Conservation (phyloP, 345 rosid species). For the Populus nigra region DNA sequence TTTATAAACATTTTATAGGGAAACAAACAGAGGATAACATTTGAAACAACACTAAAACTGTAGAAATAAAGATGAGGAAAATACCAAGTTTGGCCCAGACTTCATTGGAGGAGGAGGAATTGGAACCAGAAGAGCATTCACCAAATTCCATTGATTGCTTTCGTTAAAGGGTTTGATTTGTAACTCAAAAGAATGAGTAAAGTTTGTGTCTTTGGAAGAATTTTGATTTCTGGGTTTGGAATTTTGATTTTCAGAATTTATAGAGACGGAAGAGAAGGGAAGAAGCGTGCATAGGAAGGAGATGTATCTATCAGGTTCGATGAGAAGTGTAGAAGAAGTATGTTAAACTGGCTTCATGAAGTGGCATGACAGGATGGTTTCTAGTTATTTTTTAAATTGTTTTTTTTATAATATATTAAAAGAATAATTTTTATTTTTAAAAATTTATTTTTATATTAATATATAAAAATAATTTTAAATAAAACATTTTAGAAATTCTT, state of each 20-base stretch:
- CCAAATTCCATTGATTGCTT: constrained; percentile 30
- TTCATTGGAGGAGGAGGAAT: constrained; percentile 18
- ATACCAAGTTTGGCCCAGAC: constrained; percentile 60
- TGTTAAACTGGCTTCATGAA: too few relatives aligned
- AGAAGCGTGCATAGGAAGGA: background rate
- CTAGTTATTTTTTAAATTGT: too few relatives aligned
- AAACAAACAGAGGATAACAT: background rate
- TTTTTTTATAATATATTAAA: too few relatives aligned
- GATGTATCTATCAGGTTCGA: background rate
- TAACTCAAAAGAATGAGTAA: background rate
- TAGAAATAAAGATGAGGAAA: background rate
- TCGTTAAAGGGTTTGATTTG: background rate
- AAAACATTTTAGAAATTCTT: too few relatives aligned
- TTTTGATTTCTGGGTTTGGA: background rate
- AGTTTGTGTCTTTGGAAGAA: background rate
- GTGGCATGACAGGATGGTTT: too few relatives aligned
- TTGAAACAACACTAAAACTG: background rate
- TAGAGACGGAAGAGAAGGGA: background rate
- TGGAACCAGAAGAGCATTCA: constrained; percentile 37
- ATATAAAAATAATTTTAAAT: too few relatives aligned
- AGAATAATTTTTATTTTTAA: too few relatives aligned
- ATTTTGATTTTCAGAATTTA: background rate
- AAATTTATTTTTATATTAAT: too few relatives aligned
- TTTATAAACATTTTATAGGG: background rate
- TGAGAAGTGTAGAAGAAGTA: too few relatives aligned